Base-by-base conservation (phyloP, 148 eudicot genomes). In the Vaccinium macrocarpon region DNA sequence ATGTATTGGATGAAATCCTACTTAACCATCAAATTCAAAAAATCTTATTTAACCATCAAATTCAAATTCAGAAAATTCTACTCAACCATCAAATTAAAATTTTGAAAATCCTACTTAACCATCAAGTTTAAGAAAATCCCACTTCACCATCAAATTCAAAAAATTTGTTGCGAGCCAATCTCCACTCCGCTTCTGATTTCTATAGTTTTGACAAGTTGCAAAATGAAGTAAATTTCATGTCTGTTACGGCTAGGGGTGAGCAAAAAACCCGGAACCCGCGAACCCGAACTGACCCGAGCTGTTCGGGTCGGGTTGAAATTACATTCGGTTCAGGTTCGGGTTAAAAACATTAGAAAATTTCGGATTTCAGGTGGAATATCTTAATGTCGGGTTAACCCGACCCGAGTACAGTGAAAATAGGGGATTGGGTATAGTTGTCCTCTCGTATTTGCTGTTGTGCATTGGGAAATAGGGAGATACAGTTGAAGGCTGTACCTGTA, bases 151-250 rank as follows among this genome's bases (percentile, higher is more conserved):
- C 88, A 94, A 88, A 89, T 92, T 94, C 50, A 94, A 86, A 83
- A 94, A 92, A 88, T 94, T 95, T 52, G 97, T 92, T 75, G 97
- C 95, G 77, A 92, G 97, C 42, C 94, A 94, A 88, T 94, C 97
- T 86, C 93, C 95, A 82, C 88, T 86, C 42, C 91, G 89, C 86
- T 94, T 94, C 89, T 94, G 97, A 79, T 92, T 94, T 74, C 97
- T 95, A 87, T 94, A 94, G 87, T 88, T 90, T 88, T 94, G 97
- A 86, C 97, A 94, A 19, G 97, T 94, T 46, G 97, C 95, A 50
- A 94, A 92, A 72, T 92, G 35, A 94, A 12, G 95, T 91, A 84
- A 94, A 94, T 83, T 94, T 94, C 95, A 94, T 88, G 83, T 94
- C 95, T 13, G 94, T 91, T 72, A 94, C 81, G 81, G 97, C 97